Conservation (phyloP, 257 asterid species). For the Solanum verrucosum region DNA sequence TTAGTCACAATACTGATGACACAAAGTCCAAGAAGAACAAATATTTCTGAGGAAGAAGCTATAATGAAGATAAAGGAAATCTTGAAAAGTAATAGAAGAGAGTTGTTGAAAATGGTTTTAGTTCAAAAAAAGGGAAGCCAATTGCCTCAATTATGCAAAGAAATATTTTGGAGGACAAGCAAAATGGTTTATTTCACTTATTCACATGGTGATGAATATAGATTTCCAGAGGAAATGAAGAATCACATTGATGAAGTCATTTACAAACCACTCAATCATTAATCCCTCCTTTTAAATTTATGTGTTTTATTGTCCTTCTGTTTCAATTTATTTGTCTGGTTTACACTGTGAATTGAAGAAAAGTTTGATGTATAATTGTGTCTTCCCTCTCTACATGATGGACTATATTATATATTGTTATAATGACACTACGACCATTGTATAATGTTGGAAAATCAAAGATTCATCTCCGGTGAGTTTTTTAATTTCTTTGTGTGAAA, state of each 20-base stretch:
- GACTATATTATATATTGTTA: too few relatives aligned
- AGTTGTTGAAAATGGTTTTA: neutral
- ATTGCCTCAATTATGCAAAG: neutral
- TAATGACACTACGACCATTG: too few relatives aligned
- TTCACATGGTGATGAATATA: neutral
- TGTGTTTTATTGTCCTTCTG: too few relatives aligned
- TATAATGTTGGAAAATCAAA: too few relatives aligned
- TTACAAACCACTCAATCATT: neutral
- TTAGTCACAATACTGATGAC: neutral
- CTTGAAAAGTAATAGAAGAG: neutral
- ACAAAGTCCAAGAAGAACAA: neutral
- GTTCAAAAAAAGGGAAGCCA: neutral
- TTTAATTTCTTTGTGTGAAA: too few relatives aligned
- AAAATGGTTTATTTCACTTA: neutral
- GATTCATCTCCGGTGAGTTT: too few relatives aligned
- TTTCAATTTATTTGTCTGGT: too few relatives aligned
- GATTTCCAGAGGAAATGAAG: neutral
- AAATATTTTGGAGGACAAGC: neutral
- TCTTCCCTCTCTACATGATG: too few relatives aligned
- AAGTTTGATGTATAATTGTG: too few relatives aligned
- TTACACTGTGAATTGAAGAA: too few relatives aligned
- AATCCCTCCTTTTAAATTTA: too few relatives aligned
- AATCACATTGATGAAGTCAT: neutral
- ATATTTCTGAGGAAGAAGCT: neutral
- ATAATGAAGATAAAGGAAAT: neutral